phyloP scores from a whole-genome alignment of 148 eudicot species.

The Polygonum maritimum region DNA sequence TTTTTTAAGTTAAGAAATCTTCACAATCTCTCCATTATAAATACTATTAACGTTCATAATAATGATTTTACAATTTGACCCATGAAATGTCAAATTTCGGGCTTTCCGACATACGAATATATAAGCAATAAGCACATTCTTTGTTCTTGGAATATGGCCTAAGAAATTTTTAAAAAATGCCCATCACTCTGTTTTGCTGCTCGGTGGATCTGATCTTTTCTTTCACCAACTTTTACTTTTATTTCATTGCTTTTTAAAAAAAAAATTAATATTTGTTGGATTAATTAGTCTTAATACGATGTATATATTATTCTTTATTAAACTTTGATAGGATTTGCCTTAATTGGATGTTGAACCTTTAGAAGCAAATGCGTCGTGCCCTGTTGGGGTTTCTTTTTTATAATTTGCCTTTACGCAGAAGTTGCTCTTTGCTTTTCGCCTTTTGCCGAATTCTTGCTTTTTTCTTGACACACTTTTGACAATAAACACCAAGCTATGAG shows the following conservation, averaged over 20 bases:
- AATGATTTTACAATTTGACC: too few species aligned
- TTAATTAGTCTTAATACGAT: neutral
- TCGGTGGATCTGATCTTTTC: neutral
- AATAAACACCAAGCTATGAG: neutral
- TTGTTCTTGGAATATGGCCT: too few species aligned
- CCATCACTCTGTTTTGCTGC: neutral
- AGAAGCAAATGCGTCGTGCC: neutral
- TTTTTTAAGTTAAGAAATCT: too few species aligned
- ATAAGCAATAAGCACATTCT: neutral
- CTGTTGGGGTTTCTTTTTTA: neutral
- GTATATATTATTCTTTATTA: neutral
- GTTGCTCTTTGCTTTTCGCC: neutral
- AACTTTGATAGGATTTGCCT: neutral
- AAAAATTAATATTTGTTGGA: neutral
- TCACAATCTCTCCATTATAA: too few species aligned
- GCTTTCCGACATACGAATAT: neutral
- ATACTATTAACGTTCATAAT: too few species aligned
- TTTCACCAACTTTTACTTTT: neutral
- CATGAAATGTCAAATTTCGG: too few species aligned
- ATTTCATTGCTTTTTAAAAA: neutral
- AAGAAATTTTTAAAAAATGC: neutral
- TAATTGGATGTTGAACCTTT: neutral
- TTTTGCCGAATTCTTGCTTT: neutral
- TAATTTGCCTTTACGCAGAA: neutral
- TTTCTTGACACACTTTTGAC: slow-evolving; percentile 1